Percentiles rank a stretch among this genome's conserved stretches.
phyloP scores from a whole-genome alignment of 1,284 basidiomycete genomes.

The Microbotryum intermedium region DNA sequence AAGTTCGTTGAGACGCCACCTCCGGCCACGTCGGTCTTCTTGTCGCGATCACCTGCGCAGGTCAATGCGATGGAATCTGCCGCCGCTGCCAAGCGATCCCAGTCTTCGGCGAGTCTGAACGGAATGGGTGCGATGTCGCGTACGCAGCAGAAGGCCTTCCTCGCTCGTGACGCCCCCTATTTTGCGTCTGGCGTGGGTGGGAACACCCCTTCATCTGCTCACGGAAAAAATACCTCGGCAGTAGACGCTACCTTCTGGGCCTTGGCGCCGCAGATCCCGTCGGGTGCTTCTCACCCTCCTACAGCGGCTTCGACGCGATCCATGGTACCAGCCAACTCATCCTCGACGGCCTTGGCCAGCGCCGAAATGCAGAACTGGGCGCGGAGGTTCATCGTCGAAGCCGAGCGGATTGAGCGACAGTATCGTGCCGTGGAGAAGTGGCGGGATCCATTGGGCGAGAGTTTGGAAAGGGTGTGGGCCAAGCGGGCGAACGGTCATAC shows the following conservation, averaged over 20 bases:
- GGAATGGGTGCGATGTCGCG: slow-evolving; percentile 17
- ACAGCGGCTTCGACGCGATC: background rate
- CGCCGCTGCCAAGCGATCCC: no score
- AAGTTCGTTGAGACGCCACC: slow-evolving; percentile 20
- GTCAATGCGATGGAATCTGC: no score
- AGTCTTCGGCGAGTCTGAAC: slow-evolving; percentile 8
- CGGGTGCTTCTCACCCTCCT: background rate
- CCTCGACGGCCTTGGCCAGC: background rate
- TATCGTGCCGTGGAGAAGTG: slow-evolving; percentile 28
- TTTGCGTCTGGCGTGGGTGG: background rate
- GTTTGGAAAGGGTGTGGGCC: slow-evolving; percentile 28
- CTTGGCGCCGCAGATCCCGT: background rate
- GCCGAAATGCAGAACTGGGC: slow-evolving; percentile 32
- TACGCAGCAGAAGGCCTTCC: slow-evolving; percentile 29
- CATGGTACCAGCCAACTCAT: background rate
- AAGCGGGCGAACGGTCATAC: background rate
- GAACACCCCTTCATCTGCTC: no score
- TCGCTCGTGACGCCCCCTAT: slow-evolving; percentile 26
- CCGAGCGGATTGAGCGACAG: slow-evolving; percentile 32
- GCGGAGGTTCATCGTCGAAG: slow-evolving; percentile 29
- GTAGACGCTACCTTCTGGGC: background rate
- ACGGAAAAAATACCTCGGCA: no score
- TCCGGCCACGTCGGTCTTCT: background rate
- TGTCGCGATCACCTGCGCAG: no score
- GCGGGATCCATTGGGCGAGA: slow-evolving; percentile 31